phyloP scores from a whole-genome alignment of 257 asterid species.

The Solanum rostratum region DNA sequence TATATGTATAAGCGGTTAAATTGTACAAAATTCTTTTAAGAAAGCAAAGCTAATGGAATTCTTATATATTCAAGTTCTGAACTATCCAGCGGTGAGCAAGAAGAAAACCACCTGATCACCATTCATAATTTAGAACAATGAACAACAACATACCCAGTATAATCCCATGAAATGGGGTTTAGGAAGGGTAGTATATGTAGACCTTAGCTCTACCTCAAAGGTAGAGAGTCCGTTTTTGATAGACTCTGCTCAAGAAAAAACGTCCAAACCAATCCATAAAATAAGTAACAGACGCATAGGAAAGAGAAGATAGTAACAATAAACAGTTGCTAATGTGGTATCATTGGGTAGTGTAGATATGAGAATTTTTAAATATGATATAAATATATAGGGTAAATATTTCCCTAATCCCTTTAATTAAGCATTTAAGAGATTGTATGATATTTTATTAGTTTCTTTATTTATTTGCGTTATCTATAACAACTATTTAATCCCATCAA shows the following conservation, averaged over 20 bases:
- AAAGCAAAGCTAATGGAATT: background rate
- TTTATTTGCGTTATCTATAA: too few species aligned
- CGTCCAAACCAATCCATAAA: background rate
- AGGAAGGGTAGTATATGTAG: background rate
- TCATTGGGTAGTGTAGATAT: too few species aligned
- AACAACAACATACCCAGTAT: background rate
- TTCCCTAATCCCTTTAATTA: too few species aligned
- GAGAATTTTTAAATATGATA: too few species aligned
- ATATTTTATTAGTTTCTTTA: too few species aligned
- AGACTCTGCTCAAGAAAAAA: background rate
- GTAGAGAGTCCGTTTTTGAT: background rate
- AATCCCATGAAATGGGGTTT: background rate
- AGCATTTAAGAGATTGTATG: too few species aligned
- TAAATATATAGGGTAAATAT: too few species aligned
- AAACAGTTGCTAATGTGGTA: background rate
- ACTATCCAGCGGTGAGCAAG: background rate
- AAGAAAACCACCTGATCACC: background rate
- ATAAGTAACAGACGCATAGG: background rate
- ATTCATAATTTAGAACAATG: background rate
- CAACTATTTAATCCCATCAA: too few species aligned
- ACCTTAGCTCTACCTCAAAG: background rate
- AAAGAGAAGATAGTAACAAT: background rate
- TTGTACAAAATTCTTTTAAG: background rate
- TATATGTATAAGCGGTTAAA: background rate
- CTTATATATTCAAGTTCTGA: background rate